Percentiles rank a stretch among this genome's conserved stretches.
Conservation (phyloP, 805 yeast species). For the Candida jianshihensis region DNA sequence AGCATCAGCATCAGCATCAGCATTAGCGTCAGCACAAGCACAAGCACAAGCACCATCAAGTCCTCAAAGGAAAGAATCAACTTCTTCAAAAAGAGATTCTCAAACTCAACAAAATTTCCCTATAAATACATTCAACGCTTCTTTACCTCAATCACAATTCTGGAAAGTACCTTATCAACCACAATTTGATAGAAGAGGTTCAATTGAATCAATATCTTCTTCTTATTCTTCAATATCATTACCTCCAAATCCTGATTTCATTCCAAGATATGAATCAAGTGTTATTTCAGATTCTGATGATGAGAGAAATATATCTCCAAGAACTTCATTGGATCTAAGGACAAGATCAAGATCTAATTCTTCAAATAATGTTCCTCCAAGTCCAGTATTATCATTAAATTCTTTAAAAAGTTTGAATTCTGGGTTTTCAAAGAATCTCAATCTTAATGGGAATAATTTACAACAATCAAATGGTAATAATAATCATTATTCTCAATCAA, state of each 20-base stretch:
- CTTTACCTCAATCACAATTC: conserved; percentile 8
- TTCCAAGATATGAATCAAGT: conserved; percentile 16
- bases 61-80: conserved; percentile 1
- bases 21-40: too few relatives aligned
- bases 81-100: conserved; percentile 1
- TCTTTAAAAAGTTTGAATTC: conserved; percentile 15
- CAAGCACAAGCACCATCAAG: not conserved
- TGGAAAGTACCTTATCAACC: conserved; percentile 25
- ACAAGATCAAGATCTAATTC: conserved; percentile 18
- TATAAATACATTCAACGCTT: conserved; percentile 10
- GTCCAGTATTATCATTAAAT: conserved; percentile 18
- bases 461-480: too few relatives aligned
- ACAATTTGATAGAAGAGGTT: conserved; percentile 21
- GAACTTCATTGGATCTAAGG: conserved; percentile 13
- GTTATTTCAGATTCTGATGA: conserved; percentile 23
- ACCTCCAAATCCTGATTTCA: conserved; percentile 2
- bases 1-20: too few relatives aligned
- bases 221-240: conserved; percentile 4
- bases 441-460: too few relatives aligned
- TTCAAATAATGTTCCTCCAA: conserved; percentile 8
- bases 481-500: too few relatives aligned
- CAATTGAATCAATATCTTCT: conserved; percentile 20
- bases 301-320: conserved; percentile 17
- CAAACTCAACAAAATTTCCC: conserved; percentile 8
- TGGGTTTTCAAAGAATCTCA: conserved; percentile 8